Evolutionary conservation across 2,329 filamentous ascomycete species (phyloP), one percentile per base, ranked within the genome.

Genomic region (Ophiosphaerella narmari): DNA sequence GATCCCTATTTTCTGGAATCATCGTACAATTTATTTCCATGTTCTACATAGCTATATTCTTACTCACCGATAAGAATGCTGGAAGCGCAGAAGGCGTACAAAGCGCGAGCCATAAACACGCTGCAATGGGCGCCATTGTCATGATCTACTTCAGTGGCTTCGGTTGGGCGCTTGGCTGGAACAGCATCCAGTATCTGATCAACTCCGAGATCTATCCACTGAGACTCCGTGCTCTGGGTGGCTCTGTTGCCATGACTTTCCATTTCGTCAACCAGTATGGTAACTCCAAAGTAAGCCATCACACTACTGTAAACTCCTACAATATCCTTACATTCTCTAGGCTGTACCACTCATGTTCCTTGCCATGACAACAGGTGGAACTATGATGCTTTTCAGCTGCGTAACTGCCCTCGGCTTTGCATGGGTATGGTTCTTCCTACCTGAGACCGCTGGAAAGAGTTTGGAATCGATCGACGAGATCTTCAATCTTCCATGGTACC

Each of bases 231-330:
- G 87, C 88, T 4, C 74, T 91, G 8, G 84, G 86, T 16, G 88
- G 86, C 0, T 88, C 84, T 0, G 79, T 88, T 65, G 84, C 86
- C 39, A 91, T 91, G 89, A 88, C 85, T 0, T 81, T 91, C 51
- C 88, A 92, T 72, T 91, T 91, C 66, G 86, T 82, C 52, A 90
- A 90, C 71, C 87, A 91, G 72, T 91, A 90, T 67, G 89, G 88
- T 23, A 91, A 89, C 75, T 81, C 84, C 1, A 86, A 89, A 32
- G 87, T 59, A 46, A 16, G 48, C n/a, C 14, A 7, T 41, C 13
- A 29, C 11, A 14, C 23, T 18, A 14, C 36, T 18, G 33, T 26
- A 26, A 13, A 35, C 21, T 13, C 9, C 3, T 42, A 39, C 18
- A 3, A 24, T 23, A 33, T 45, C 43, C 26, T 29, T 8, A 29